Base-by-base conservation (phyloP, 1,139 yeast species). In the Barnettozyma hawaiiensis region DNA sequence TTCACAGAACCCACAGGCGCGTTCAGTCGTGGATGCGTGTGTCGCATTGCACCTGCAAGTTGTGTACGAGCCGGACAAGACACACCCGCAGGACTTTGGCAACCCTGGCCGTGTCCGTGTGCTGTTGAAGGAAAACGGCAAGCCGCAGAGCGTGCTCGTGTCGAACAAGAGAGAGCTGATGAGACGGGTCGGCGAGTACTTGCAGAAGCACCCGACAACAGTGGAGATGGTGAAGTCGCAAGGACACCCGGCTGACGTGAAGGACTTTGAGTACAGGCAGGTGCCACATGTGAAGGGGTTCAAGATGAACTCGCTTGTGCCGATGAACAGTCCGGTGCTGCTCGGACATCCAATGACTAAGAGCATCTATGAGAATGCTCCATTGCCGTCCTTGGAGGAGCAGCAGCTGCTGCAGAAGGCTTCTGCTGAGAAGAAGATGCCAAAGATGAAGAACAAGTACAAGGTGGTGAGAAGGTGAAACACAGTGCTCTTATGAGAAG, bases 41-140 rank as follows among this genome's bases (percentile, higher is more conserved):
- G 58, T 63, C 18, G 35, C 51, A 9, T 36, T 66, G 22, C 61
- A 61, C 19, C 47, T 65, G 33, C 70, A 68, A 2, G 61, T 63
- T 34, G 69, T 81, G 43, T 70, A 79, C 49, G 92, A 85, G 63
- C 79, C 92, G 49, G 87, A 84, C 49, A 92, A 89, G 65, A 66
- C 84, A 4, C 98, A 92, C 64, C 98, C 98, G 10, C 96, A 89
- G 61, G 98, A 92, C 65, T 92, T 85, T 75, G 96, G 97, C 48
- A 92, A 92, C 60, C 95, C 97, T 2, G 98, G 98, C 12, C 75
- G 97, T 55, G 92, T 92, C 31, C 75, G 96, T 53, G 85, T 89
- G 18, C 66, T 78, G 39, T 54, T 85, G 32, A 81, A 78, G 55
- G 73, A 73, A 47, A 62, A 70, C 26, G 76, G 78, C 15, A 65